Percentiles rank a stretch among this genome's conserved stretches.
phyloP scores from a whole-genome alignment of 2,329 filamentous ascomycete genomes.

The Epicoccum nigrum region DNA sequence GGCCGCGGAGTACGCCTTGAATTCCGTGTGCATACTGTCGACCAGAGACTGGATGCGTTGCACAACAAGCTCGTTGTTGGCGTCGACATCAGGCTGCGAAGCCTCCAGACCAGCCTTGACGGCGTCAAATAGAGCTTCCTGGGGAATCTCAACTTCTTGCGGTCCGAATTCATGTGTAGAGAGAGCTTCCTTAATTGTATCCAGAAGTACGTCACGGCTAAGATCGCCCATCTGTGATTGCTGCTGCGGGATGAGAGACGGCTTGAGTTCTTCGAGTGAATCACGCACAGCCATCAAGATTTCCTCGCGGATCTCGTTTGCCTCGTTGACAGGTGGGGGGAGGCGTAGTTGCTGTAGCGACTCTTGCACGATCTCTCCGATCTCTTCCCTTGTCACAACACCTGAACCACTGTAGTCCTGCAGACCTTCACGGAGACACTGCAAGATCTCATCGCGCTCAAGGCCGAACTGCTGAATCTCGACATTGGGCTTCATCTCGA shows the following conservation, averaged over 20 bases:
- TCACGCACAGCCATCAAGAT: slow-evolving; percentile 83
- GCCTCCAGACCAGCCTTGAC: slow-evolving; percentile 63
- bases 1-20: slow-evolving; percentile 80
- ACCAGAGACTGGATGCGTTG: slow-evolving; percentile 64
- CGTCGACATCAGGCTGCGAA: slow-evolving; percentile 57
- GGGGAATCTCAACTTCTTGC: slow-evolving; percentile 54
- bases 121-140: slow-evolving; percentile 62
- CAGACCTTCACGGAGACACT: slow-evolving; percentile 84
- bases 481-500: slow-evolving; percentile 83
- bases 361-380: slow-evolving; percentile 83
- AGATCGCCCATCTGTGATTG: slow-evolving; percentile 49
- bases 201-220: slow-evolving; percentile 61
- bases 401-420: slow-evolving; percentile 69
- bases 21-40: slow-evolving; percentile 66
- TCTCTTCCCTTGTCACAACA: slow-evolving; percentile 79
- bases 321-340: slow-evolving; percentile 72
- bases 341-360: slow-evolving; percentile 81
- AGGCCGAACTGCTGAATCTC: slow-evolving; percentile 88
- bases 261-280: slow-evolving; percentile 82
- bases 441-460: slow-evolving; percentile 86
- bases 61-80: slow-evolving; percentile 65
- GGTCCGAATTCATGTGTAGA: slow-evolving; percentile 52
- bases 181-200: slow-evolving; percentile 66
- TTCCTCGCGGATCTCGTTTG: slow-evolving; percentile 77
- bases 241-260: slow-evolving; percentile 49